These are phyloP conservation scores for Scleromitrula shiraiana DNA, from an alignment of 2,329 filamentous ascomycete genomes.

Conservation along the genomic window DNA sequence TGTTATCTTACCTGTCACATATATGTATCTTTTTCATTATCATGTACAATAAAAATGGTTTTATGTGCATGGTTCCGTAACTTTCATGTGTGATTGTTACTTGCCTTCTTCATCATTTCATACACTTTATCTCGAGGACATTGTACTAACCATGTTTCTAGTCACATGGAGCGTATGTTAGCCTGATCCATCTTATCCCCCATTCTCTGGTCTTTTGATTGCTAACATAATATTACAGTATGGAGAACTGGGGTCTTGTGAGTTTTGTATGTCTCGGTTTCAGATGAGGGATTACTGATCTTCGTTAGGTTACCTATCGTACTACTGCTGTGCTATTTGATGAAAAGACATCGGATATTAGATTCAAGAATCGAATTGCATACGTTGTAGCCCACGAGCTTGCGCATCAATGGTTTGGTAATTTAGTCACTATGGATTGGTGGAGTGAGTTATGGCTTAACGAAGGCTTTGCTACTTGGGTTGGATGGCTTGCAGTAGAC, in stretches of 20 bases:
- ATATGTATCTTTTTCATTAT: too few relatives aligned
- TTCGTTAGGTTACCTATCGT: constrained; percentile 69
- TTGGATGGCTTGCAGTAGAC: constrained; percentile 72
- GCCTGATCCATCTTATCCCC: not conserved
- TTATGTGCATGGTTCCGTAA: too few relatives aligned
- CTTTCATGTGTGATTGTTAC: too few relatives aligned
- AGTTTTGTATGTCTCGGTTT: constrained; percentile 54
- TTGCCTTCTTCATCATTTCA: too few relatives aligned
- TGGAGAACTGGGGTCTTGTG: constrained; percentile 80
- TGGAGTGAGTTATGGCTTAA: constrained; percentile 92
- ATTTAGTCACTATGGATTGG: constrained; percentile 95
- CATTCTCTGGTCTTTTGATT: not conserved
- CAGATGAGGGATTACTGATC: not conserved
- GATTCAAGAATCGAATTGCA: constrained; percentile 87
- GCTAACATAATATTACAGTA: constrained; percentile 8
- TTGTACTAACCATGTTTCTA: constrained; percentile 36
- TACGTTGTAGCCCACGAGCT: constrained; percentile 98
- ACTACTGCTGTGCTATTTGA: constrained; percentile 96
- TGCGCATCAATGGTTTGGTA: constrained; percentile 94
- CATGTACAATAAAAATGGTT: too few relatives aligned
- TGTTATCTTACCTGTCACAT: too few relatives aligned
- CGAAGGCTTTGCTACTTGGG: constrained; percentile 97
- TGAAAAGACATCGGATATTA: constrained; percentile 79
- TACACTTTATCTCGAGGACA: not conserved
- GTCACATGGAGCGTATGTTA: constrained; percentile 61